Conservation (phyloP, 2,329 filamentous ascomycete genomes). For the Pseudocercospora cruenta region DNA sequence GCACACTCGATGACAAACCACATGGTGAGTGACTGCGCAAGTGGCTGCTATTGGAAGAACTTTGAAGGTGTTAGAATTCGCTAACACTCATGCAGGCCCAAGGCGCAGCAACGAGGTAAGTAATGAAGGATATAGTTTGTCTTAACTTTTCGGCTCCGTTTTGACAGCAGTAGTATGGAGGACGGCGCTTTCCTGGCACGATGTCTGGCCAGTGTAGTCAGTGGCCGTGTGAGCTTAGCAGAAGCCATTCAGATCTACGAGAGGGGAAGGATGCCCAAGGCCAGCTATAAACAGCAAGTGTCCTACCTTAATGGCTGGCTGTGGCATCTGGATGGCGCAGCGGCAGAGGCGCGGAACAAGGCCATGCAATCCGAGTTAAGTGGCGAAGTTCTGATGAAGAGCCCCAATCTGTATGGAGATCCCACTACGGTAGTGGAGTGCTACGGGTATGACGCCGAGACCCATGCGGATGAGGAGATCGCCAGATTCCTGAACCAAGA, state of each 20-base stretch:
- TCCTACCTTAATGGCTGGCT: slow-evolving; percentile 45
- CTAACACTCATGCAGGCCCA: slow-evolving; percentile 14
- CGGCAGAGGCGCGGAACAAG: slow-evolving; percentile 42
- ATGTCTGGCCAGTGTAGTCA: slow-evolving; percentile 43
- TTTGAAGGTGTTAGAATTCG: slow-evolving; percentile 23
- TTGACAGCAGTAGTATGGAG: slow-evolving; percentile 14
- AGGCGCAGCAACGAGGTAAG: slow-evolving; percentile 20
- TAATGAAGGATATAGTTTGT: background rate
- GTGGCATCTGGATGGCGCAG: slow-evolving; percentile 42
- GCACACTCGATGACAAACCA: slow-evolving; percentile 49
- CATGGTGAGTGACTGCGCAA: slow-evolving; percentile 42
- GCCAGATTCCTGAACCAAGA: slow-evolving; percentile 33
- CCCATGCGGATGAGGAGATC: slow-evolving; percentile 41
- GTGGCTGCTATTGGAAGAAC: too few relatives aligned
- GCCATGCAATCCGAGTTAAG: slow-evolving; percentile 43
- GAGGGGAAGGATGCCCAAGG: slow-evolving; percentile 48
- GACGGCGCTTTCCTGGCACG: slow-evolving; percentile 43
- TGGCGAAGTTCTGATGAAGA: slow-evolving; percentile 42
- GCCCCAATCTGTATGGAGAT: slow-evolving; percentile 47
- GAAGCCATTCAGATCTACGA: slow-evolving; percentile 47
- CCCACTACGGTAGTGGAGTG: slow-evolving; percentile 43
- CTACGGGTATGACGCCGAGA: slow-evolving; percentile 49
- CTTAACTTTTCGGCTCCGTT: background rate
- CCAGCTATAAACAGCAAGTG: slow-evolving; percentile 48
- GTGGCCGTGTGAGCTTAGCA: slow-evolving; percentile 39